These are phyloP conservation scores for Colletotrichum zoysiae DNA, from an alignment of 2,329 filamentous ascomycete genomes.

Conservation along the genomic window DNA sequence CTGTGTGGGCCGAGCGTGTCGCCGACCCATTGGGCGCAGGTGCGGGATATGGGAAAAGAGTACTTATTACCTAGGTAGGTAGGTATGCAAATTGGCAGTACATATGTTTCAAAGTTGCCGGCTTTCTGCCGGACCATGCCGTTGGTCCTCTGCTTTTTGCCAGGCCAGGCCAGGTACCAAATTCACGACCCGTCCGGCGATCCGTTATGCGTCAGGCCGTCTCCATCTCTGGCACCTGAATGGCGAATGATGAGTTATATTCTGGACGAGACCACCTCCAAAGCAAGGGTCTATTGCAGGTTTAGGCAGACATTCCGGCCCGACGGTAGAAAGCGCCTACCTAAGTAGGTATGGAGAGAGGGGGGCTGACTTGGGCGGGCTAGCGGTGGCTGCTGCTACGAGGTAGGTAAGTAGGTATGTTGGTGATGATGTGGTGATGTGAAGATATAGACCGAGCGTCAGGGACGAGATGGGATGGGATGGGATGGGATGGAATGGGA, in stretches of 20 bases:
- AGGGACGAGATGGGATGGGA: conserved; percentile 30
- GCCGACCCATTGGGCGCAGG: conserved; percentile 30
- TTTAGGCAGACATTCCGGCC: conserved; percentile 8
- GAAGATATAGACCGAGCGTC: conserved; percentile 11
- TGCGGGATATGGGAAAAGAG: conserved; percentile 25
- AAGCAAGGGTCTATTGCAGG: not conserved
- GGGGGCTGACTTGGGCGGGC: not conserved
- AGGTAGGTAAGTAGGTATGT: not conserved
- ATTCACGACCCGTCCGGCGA: not conserved
- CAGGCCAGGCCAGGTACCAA: conserved; percentile 6
- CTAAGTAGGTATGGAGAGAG: not conserved
- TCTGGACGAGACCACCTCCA: not conserved
- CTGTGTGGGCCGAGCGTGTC: conserved; percentile 27
- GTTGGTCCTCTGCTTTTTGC: not conserved
- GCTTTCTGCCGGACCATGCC: conserved; percentile 15
- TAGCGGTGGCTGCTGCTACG: conserved; percentile 16
- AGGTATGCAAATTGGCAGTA: no score
- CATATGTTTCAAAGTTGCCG: conserved; percentile 27
- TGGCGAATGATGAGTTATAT: not conserved
- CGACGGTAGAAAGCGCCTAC: not conserved
- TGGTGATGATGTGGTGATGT: conserved; percentile 36
- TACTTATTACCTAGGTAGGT: no score
- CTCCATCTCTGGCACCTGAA: not conserved
- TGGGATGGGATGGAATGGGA: conserved; percentile 27
- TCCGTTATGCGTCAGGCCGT: not conserved